Evolutionary conservation across 2,329 filamentous ascomycete genomes (phyloP), one percentile per base, ranked within the genome.

Genomic region (Ophiostoma sp.): DNA sequence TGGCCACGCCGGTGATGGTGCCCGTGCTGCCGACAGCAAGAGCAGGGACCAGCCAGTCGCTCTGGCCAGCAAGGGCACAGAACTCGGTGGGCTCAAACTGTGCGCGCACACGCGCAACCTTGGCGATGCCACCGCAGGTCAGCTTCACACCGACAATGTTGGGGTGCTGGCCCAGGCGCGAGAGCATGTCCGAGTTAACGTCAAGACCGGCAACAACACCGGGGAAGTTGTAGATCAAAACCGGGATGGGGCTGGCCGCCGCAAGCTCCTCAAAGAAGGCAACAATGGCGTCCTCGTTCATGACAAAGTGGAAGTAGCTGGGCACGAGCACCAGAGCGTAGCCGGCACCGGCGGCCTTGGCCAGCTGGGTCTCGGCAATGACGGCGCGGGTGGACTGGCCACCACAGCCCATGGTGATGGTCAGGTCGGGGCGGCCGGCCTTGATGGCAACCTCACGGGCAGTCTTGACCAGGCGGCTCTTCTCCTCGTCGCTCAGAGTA

Each of bases 171-270:
- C 85, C 83, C 4, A 91, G 80, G 0, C 80, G 79, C 2, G 84
- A 80, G 73, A 92, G 87, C 74, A 86, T 84, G 72, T 90, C 88
- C 0, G 87, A 90, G 76, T 87, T 86, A 64, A 92, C 81, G 74
- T 92, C 89, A 11, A 91, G 81, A 4, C 90, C 89, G 15, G 87
- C 84, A 33, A 84, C 87, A 4, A 90, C 88, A 5, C 83, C 87
- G 1, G 89, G 89, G 80, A 89, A 92, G 79, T 92, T 92, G 82
- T 92, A 92, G 71, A 92, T 87, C 57, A 92, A 79, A 33, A 92
- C 81, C 0, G 89, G 89, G 1, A 92, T 76, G 0, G 85, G 83
- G 23, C 84, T 87, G 1, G 83, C 83, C 67, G 84, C 81, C 1
- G 89, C 89, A 3, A 90, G 78, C 67, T 87, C 86, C 64, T 82